Percentiles rank a stretch among this genome's conserved stretches.
phyloP scores from a whole-genome alignment of 805 yeast genomes.

The Sugiyamaella chiloensis region DNA sequence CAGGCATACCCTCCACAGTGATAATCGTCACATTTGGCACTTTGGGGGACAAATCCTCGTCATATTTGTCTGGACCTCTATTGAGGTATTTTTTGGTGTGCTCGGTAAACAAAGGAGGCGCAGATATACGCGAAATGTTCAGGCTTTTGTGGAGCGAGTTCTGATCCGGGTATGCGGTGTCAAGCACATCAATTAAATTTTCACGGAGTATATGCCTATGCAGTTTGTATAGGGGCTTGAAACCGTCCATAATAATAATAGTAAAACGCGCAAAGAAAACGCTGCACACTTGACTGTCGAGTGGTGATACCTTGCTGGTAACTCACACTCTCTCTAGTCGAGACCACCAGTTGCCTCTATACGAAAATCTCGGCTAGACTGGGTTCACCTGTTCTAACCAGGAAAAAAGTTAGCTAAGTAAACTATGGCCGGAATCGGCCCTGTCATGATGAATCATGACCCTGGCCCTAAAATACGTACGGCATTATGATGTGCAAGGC shows the following conservation, averaged over 20 bases:
- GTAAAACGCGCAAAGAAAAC: too few species aligned
- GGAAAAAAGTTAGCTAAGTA: too few species aligned
- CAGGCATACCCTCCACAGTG: slow-evolving; percentile 34
- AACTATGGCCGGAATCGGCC: neutral
- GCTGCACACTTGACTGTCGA: too few species aligned
- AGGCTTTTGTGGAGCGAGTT: neutral
- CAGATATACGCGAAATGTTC: neutral
- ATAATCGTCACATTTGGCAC: too few species aligned
- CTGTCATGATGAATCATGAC: neutral
- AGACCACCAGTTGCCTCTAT: too few species aligned
- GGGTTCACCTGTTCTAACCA: too few species aligned
- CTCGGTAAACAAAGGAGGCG: neutral
- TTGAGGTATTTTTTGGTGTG: neutral
- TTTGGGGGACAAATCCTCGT: too few species aligned
- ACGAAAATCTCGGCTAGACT: too few species aligned
- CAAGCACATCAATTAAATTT: slow-evolving; percentile 8
- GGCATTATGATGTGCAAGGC: slow-evolving; percentile 7
- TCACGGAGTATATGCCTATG: slow-evolving; percentile 22
- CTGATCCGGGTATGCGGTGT: too few species aligned
- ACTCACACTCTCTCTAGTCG: too few species aligned
- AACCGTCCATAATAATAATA: slow-evolving; percentile 12
- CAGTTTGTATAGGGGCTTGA: slow-evolving; percentile 27
- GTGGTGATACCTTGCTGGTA: too few species aligned
- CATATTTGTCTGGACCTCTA: neutral
- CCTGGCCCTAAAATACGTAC: neutral